These are phyloP conservation scores for Stemphylium beticola DNA, from an alignment of 2,329 filamentous ascomycete genomes.

Conservation along the genomic window DNA sequence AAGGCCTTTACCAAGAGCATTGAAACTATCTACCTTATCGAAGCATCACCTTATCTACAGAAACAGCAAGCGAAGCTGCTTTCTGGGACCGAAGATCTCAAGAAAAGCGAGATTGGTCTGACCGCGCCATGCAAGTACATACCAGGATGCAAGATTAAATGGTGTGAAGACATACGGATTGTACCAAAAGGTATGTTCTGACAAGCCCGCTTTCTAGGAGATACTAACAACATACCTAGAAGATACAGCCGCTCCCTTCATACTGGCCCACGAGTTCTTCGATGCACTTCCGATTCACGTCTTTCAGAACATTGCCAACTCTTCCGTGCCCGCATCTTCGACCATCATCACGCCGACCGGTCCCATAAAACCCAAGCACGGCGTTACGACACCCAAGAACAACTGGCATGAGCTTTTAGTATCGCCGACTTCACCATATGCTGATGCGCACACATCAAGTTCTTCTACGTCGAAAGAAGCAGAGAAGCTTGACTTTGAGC, in stretches of 20 bases:
- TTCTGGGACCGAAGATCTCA: conserved; percentile 73
- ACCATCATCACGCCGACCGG: conserved; percentile 58
- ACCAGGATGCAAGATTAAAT: conserved; percentile 73
- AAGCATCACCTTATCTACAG: conserved; percentile 83
- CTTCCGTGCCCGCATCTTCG: conserved; percentile 46
- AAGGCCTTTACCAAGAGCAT: conserved; percentile 76
- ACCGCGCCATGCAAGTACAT: conserved; percentile 78
- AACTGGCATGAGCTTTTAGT: conserved; percentile 54
- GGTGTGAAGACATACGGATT: conserved; percentile 89
- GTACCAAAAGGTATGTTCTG: conserved; percentile 68
- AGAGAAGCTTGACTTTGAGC: conserved; percentile 79
- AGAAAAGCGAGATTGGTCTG: conserved; percentile 74
- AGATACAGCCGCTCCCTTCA: conserved; percentile 79
- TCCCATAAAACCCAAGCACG: conserved; percentile 51
- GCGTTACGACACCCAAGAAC: conserved; percentile 44
- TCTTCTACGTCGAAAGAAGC: conserved; percentile 20
- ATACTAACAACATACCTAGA: conserved; percentile 53
- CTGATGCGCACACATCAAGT: conserved; percentile 48
- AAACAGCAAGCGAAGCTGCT: conserved; percentile 80
- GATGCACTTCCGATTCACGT: conserved; percentile 95
- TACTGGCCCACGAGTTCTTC: conserved; percentile 98
- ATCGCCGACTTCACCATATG: conserved; percentile 47
- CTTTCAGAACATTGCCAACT: conserved; percentile 75
- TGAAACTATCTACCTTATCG: conserved; percentile 90
- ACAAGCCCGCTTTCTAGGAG: conserved; percentile 1